Percentiles rank a stretch among this genome's conserved stretches.
Evolutionary conservation across 139 green algal species (phyloP).

Genomic region (Picochlorum costavermella): DNA sequence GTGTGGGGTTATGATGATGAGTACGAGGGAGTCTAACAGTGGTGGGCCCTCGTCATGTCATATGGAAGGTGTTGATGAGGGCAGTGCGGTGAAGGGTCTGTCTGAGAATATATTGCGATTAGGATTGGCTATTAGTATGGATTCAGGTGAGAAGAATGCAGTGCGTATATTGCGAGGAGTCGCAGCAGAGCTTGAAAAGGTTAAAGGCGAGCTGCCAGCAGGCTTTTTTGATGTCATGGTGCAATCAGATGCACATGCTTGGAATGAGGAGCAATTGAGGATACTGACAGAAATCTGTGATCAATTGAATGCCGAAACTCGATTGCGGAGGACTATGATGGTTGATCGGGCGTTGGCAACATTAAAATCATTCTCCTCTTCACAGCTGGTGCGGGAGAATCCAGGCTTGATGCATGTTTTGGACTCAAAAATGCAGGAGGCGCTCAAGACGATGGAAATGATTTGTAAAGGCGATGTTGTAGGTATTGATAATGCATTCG

Average conservation of each 20-base stretch:
- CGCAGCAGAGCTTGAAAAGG: no score
- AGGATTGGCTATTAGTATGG: no score
- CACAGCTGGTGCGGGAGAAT: constrained; percentile 26
- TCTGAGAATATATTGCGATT: no score
- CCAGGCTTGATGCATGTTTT: constrained; percentile 18
- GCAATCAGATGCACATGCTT: constrained; percentile 2
- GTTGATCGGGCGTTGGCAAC: constrained; percentile 54
- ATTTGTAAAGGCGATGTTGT: no score
- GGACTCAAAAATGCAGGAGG: constrained; percentile 5
- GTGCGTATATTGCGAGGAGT: no score
- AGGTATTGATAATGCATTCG: constrained; percentile 22
- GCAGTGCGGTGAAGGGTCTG: no score
- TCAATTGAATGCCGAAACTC: constrained; percentile 33
- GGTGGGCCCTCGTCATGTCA: no score
- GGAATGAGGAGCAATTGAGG: background rate
- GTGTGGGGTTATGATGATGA: no score
- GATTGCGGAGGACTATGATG: constrained; percentile 48
- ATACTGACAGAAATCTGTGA: background rate
- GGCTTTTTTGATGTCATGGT: constrained; percentile 1
- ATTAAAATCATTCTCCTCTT: constrained; percentile 50
- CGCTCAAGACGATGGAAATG: constrained; percentile 12
- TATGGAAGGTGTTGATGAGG: no score
- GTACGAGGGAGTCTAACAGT: no score
- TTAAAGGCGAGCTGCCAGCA: background rate
- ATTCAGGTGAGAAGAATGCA: no score